Conservation (phyloP, 192 early-diverging fungal genomes). For the Rhizoclosmatium sp. region DNA sequence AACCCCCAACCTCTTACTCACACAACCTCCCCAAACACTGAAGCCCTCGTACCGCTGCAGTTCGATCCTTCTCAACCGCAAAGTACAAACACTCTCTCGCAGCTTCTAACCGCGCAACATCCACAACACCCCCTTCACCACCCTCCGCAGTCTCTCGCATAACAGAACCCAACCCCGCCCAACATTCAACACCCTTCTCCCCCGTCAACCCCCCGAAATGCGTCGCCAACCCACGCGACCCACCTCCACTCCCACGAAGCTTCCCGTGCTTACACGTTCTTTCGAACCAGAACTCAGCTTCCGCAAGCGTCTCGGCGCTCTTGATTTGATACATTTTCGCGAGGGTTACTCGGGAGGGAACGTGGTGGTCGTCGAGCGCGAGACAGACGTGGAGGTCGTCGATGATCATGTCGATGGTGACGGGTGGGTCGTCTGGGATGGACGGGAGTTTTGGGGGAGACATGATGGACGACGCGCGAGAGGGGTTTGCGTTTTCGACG, state of each 20-base stretch:
- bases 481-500: neutral
- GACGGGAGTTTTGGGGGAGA: neutral
- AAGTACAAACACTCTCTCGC: slow-evolving; percentile 50
- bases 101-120: slow-evolving; percentile 15
- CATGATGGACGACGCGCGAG: neutral
- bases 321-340: slow-evolving; percentile 47
- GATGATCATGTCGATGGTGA: slow-evolving; percentile 48
- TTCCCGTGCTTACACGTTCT: slow-evolving; percentile 49
- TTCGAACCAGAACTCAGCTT: slow-evolving; percentile 54
- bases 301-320: slow-evolving; percentile 16
- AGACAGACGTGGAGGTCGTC: slow-evolving; percentile 37
- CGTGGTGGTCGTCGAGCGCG: slow-evolving; percentile 54
- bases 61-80: slow-evolving; percentile 43
- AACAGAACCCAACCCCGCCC: slow-evolving; percentile 47
- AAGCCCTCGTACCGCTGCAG: slow-evolving; percentile 46
- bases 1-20: slow-evolving; percentile 11
- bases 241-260: slow-evolving; percentile 46
- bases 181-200: slow-evolving; percentile 52
- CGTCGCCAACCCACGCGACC: slow-evolving; percentile 35
- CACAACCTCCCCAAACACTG: slow-evolving; percentile 43
- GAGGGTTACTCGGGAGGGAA: slow-evolving; percentile 53
- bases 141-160: slow-evolving; percentile 19
- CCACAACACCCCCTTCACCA: neutral
- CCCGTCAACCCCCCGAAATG: slow-evolving; percentile 58
- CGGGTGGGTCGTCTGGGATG: slow-evolving; percentile 27